Evolutionary conservation across 2,329 filamentous ascomycete species (phyloP).

Genomic region (Scytalidium sp.): DNA sequence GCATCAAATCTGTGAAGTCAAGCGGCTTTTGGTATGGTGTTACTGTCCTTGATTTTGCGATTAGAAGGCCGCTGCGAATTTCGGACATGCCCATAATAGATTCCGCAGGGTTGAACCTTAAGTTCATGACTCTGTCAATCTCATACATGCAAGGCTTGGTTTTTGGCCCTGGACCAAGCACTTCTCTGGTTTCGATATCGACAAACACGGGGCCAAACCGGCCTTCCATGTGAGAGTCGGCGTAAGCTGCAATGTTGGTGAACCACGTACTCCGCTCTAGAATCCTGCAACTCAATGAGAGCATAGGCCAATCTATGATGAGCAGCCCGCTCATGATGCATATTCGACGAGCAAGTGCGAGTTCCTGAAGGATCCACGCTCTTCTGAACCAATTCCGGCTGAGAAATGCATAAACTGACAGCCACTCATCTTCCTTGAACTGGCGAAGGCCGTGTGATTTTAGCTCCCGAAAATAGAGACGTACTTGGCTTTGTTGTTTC

Average conservation of each 20-base stretch:
- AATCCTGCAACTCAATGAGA: not conserved
- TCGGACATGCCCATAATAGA: not conserved
- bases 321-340: not conserved
- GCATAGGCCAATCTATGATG: not conserved
- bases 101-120: not conserved
- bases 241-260: not conserved
- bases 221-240: not conserved
- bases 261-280: not conserved
- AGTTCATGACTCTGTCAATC: not conserved
- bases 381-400: slow-evolving; percentile 7
- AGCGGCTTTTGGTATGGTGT: not conserved
- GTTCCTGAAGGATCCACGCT: slow-evolving; percentile 5
- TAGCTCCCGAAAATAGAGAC: not conserved
- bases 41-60: not conserved
- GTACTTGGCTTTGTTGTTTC: not conserved
- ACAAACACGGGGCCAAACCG: not conserved
- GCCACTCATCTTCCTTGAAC: not conserved
- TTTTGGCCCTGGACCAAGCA: not conserved
- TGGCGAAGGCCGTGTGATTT: not conserved
- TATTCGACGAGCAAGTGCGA: slow-evolving; percentile 3
- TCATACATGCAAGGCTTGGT: not conserved
- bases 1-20: not conserved
- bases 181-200: not conserved
- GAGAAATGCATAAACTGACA: not conserved
- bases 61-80: not conserved